Evolutionary conservation across 2,329 filamentous ascomycete species (phyloP).

Genomic region (Purpureocillium lavendulum): DNA sequence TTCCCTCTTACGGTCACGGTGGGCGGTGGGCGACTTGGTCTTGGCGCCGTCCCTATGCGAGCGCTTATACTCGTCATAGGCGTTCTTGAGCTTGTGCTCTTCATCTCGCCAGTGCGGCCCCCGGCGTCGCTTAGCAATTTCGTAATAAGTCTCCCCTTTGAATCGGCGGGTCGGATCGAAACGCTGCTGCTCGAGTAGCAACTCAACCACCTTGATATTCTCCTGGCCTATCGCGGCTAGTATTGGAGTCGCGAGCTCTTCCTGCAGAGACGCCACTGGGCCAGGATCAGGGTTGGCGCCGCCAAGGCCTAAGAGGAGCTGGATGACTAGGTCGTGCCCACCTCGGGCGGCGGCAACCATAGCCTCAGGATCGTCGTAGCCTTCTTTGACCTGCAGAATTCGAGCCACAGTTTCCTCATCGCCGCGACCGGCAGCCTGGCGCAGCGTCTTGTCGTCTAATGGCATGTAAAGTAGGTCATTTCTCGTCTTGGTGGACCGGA

Average conservation of each 20-base stretch:
- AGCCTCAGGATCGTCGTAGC: slow-evolving; percentile 68
- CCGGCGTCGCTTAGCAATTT: slow-evolving; percentile 73
- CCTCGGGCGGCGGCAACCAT: slow-evolving; percentile 88
- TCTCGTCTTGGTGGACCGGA: slow-evolving; percentile 55
- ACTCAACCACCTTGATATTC: slow-evolving; percentile 75
- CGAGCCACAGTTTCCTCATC: slow-evolving; percentile 54
- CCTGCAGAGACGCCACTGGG: slow-evolving; percentile 48
- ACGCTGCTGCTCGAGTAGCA: slow-evolving; percentile 65
- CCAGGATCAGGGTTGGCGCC: slow-evolving; percentile 60
- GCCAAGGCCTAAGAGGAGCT: slow-evolving; percentile 64
- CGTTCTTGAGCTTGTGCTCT: slow-evolving; percentile 67
- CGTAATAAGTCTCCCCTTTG: slow-evolving; percentile 74
- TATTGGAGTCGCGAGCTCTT: slow-evolving; percentile 83
- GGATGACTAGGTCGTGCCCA: slow-evolving; percentile 81
- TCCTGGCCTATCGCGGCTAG: slow-evolving; percentile 85
- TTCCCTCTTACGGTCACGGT: slow-evolving; percentile 30
- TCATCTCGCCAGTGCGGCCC: slow-evolving; percentile 90
- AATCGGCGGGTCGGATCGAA: slow-evolving; percentile 79
- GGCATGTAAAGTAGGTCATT: slow-evolving; percentile 57
- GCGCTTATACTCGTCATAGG: slow-evolving; percentile 58
- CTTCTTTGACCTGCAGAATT: slow-evolving; percentile 52
- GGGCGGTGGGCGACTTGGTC: slow-evolving; percentile 37
- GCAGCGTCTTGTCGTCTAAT: slow-evolving; percentile 52
- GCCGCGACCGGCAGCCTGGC: slow-evolving; percentile 50
- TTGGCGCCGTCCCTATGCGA: slow-evolving; percentile 39